phyloP scores from a whole-genome alignment of 495 filamentous ascomycete genomes.

The Penicillium crystallinum region DNA sequence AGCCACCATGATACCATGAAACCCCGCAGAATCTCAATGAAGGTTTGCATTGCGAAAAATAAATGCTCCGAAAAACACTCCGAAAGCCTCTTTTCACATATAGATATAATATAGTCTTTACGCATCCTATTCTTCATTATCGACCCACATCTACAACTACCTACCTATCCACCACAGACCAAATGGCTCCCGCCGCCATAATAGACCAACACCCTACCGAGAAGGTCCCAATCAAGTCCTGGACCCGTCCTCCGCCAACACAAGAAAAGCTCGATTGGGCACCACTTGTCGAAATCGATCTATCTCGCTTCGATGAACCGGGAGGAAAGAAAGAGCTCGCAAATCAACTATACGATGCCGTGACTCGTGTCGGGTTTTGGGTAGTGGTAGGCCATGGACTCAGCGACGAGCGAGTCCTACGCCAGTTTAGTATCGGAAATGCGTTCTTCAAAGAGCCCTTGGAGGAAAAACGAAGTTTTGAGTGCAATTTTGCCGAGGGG shows the following conservation, averaged over 20 bases:
- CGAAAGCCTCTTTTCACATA: too few relatives aligned
- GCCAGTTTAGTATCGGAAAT: conserved; percentile 37
- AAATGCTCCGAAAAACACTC: not conserved
- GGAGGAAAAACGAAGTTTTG: conserved; percentile 31
- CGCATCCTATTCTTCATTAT: too few relatives aligned
- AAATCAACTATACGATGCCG: conserved; percentile 49
- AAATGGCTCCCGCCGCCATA: conserved; percentile 34
- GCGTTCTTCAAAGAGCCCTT: conserved; percentile 34
- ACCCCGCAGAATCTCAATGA: not conserved
- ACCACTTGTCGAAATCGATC: conserved; percentile 50
- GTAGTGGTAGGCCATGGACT: conserved; percentile 30
- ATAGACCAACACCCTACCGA: conserved; percentile 3
- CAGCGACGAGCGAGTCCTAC: conserved; percentile 32
- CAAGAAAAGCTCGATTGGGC: conserved; percentile 41
- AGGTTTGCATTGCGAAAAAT: not conserved
- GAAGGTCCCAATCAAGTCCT: conserved; percentile 28
- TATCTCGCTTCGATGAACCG: conserved; percentile 43
- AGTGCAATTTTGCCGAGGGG: conserved; percentile 40
- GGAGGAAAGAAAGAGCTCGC: conserved; percentile 51
- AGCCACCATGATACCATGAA: not conserved
- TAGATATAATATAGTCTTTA: too few relatives aligned
- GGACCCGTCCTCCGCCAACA: conserved; percentile 33
- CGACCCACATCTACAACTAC: too few relatives aligned
- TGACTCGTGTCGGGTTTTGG: conserved; percentile 43
- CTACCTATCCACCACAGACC: too few relatives aligned